Base-by-base conservation (phyloP, 768 basidiomycete genomes). In the Boletus rubescentipes region DNA sequence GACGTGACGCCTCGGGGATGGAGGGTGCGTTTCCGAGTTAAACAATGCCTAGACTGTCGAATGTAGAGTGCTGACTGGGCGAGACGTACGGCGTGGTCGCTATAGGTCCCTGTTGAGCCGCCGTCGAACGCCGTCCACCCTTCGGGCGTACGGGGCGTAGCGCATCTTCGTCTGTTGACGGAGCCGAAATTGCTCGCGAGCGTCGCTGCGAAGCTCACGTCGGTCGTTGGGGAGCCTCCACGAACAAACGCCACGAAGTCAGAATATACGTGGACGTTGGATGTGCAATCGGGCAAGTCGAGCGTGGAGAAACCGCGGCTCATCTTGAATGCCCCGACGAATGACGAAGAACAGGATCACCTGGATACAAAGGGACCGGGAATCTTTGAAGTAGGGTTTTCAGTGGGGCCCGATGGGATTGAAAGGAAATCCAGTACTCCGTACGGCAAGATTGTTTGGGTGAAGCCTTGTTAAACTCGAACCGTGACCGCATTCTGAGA, bases 1-100 rank as follows among this genome's bases (percentile, higher is more conserved):
- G 88, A 90, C 61, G 70, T 87, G 3, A 88, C 86, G 4, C 80
- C 85, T 3, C 72, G 87, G 45, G 58, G 68, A 3, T 75, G 77
- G 67, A 74, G 88, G 67, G 89, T 86, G 60, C 16, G 80, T 48
- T 26, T 26, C 26, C 26, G 26, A 26, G 26, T 26, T 6, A 26
- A 26, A 26, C 26, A 26, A 26, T 3, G 26, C 26, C 26, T n/a
- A n/a, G n/a, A 26, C 26, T 26, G 26, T 26, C 26, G 26, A 26
- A 26, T 26, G 26, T 26, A 32, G 11, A 15, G 8, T 4, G 23
- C 16, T 53, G 36, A 59, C 21, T 9, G 7, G 29, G 34, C 4
- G 35, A 23, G 23, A 31, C 15, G 9, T 2, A n/a, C n/a, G n/a
- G 5, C 3, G 10, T 12, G 26, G 26, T 29, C 10, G 11, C 26